Evolutionary conservation across 345 rosid species (phyloP).

Genomic region (Zanthoxylum bungeanum): DNA sequence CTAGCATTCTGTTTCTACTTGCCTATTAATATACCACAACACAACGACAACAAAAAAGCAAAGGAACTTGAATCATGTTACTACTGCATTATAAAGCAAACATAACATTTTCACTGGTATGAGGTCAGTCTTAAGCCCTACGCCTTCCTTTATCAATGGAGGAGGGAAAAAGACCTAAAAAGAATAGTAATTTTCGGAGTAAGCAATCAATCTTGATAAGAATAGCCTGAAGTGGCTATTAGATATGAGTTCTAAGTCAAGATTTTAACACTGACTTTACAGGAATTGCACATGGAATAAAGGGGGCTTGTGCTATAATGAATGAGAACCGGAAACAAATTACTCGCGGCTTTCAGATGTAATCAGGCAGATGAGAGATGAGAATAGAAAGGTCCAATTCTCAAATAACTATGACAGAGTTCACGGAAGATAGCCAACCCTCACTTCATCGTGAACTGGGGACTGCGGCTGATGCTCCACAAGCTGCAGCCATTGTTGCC

Average conservation of each 20-base stretch:
- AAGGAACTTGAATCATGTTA: not conserved
- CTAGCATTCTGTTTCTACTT: slow-evolving; percentile 16
- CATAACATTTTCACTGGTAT: not conserved
- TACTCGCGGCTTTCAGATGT: slow-evolving; percentile 32
- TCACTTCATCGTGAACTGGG: slow-evolving; percentile 68
- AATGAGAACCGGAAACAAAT: slow-evolving; percentile 51
- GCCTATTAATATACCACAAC: not conserved
- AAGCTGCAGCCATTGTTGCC: slow-evolving; percentile 96
- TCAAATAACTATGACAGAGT: slow-evolving; percentile 76
- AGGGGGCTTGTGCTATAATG: slow-evolving; percentile 67
- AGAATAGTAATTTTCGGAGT: not conserved
- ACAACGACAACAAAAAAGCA: not conserved
- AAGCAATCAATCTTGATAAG: not conserved
- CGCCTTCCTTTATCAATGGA: not conserved
- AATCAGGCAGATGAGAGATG: slow-evolving; percentile 42
- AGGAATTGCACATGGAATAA: slow-evolving; percentile 77
- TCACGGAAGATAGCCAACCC: slow-evolving; percentile 76
- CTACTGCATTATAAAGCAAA: not conserved
- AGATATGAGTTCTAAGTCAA: not conserved
- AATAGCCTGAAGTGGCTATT: not conserved
- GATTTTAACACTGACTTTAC: slow-evolving; percentile 17
- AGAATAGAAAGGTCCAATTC: slow-evolving; percentile 45
- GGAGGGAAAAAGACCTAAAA: not conserved
- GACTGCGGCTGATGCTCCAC: slow-evolving; percentile 59
- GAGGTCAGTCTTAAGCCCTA: too few species aligned